Evolutionary conservation across 2,329 filamentous ascomycete genomes (phyloP), one percentile per base, ranked within the genome.

Genomic region (Chaetothyriales sp.): DNA sequence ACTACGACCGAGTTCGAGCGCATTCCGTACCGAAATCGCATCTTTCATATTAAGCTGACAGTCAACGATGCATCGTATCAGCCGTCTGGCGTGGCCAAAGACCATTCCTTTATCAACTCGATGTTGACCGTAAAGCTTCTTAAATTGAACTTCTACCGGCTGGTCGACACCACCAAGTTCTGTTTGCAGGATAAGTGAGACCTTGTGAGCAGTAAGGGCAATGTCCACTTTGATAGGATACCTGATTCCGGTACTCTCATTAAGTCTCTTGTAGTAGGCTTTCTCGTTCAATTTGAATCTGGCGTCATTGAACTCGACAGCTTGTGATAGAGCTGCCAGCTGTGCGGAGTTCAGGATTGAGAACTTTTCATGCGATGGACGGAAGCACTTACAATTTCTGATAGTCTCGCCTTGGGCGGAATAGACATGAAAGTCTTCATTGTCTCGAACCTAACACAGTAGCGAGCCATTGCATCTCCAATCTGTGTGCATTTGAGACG

Each of bases 381-480:
- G 79, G 69, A 68, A 87, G 84, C 22, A 25, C 22, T 25, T 25
- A 25, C 22, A 59, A 90, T 79, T 44, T 85, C 76, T 26, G 80
- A 80, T 5, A 81, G 70, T 6, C 74, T 78, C 0, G 81, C 74
- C 43, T 74, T 76, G 1, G 68, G 65, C n/a, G 77, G 75, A 49
- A 92, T 70, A 0, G 70, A 70, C 44, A 90, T 67, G 12, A 93
- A 71, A 1, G 72, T 64, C 58, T 80, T 82, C 85, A 92, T 93
- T 0, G 86, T 92, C 39, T 83, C 75, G 58, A 89, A 89, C 19
- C 78, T 78, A 2, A 92, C 71, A 68, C 86, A 90, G 63, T 90
- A 93, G 46, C 79, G 77, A 44, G 86, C 84, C 86, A 94, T 93
- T 3, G 83, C 82, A 51, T 83, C 74, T 1, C 86, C 86, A 60